Evolutionary conservation across 2,329 filamentous ascomycete species (phyloP).

Genomic region (Aureobasidium vineae): DNA sequence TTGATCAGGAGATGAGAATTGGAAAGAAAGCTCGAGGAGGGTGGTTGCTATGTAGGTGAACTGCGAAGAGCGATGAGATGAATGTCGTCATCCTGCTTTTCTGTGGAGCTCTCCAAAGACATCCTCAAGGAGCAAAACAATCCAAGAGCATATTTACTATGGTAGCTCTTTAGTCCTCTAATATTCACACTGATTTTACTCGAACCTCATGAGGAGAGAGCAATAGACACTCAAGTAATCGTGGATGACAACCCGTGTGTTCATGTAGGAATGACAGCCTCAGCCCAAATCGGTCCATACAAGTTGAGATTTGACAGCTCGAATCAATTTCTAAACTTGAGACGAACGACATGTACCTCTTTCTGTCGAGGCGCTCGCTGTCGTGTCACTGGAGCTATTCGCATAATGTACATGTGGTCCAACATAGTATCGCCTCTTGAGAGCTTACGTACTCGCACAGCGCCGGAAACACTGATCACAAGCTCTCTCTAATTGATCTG

Average conservation of each 20-base stretch:
- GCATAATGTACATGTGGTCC: neutral
- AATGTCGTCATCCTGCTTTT: conserved; percentile 3
- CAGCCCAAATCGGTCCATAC: neutral
- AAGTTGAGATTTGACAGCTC: neutral
- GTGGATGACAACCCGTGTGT: neutral
- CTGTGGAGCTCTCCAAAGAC: neutral
- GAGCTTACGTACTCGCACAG: neutral
- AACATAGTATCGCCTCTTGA: neutral
- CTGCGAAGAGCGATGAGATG: neutral
- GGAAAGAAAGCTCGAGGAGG: neutral
- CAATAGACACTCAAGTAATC: neutral
- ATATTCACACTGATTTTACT: neutral
- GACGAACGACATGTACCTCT: neutral
- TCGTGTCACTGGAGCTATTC: neutral
- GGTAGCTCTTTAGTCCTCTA: neutral
- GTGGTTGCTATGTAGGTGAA: neutral
- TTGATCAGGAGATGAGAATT: no score
- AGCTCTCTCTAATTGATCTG: neutral
- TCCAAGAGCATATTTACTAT: neutral
- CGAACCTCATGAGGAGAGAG: neutral
- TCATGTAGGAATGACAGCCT: neutral
- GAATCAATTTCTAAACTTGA: neutral
- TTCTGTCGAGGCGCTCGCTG: neutral
- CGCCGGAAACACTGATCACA: neutral
- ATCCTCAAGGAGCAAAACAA: neutral